Conservation (phyloP, 352 stramenopile genomes). For the Phytophthora palmivora region DNA sequence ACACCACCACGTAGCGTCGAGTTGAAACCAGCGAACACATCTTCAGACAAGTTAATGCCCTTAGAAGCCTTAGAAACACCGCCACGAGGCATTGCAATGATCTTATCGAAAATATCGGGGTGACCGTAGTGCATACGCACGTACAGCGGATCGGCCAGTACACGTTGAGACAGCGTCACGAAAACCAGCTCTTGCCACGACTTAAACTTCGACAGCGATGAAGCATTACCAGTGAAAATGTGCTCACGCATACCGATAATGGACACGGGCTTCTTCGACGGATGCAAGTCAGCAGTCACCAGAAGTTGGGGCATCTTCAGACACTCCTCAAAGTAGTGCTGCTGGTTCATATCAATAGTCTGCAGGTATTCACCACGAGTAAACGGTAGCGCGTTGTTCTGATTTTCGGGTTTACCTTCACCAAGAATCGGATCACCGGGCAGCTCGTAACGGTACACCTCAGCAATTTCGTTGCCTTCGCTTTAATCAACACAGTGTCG, state of each 20-base stretch:
- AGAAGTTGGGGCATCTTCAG: conserved; percentile 86
- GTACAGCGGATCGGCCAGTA: conserved; percentile 77
- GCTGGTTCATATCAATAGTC: conserved; percentile 93
- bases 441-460: conserved; percentile 81
- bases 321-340: conserved; percentile 90
- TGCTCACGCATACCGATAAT: conserved; percentile 89
- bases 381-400: conserved; percentile 90
- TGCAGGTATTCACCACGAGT: conserved; percentile 87
- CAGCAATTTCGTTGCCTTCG: conserved; percentile 68
- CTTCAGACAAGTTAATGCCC: conserved; percentile 84
- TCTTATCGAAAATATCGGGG: conserved; percentile 83
- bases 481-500: conserved; percentile 78
- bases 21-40: conserved; percentile 86
- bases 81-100: conserved; percentile 70
- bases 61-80: conserved; percentile 84
- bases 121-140: conserved; percentile 87
- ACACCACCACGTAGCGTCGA: conserved; percentile 69
- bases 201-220: conserved; percentile 83
- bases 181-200: conserved; percentile 84
- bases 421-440: conserved; percentile 85
- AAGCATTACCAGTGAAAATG: conserved; percentile 84
- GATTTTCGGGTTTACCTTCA: conserved; percentile 90
- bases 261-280: conserved; percentile 73
- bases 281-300: conserved; percentile 67
- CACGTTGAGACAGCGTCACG: conserved; percentile 80